These are phyloP conservation scores for Tolypocladium tropicale DNA, from an alignment of 2,329 filamentous ascomycete genomes.

Conservation along the genomic window DNA sequence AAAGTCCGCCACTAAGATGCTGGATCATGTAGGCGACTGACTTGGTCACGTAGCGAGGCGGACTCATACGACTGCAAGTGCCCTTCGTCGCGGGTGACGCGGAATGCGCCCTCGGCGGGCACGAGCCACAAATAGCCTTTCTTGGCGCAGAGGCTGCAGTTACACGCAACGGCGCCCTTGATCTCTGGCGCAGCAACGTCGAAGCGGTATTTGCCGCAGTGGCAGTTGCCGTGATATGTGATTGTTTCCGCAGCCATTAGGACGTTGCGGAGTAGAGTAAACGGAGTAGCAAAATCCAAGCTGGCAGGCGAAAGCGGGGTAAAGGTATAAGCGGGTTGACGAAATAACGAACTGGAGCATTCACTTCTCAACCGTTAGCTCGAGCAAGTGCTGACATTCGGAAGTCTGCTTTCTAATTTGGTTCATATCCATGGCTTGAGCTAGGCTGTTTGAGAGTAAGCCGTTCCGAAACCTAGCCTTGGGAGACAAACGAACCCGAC, in stretches of 20 bases:
- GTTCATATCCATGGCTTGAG: background rate
- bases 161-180: slow-evolving; percentile 7
- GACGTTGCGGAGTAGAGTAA: background rate
- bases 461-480: too few relatives aligned
- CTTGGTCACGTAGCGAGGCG: background rate
- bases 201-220: slow-evolving; percentile 18
- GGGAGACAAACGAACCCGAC: too few relatives aligned
- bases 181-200: slow-evolving; percentile 7
- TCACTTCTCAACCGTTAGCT: background rate
- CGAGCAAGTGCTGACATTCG: background rate
- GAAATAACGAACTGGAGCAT: background rate
- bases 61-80: background rate
- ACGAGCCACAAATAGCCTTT: slow-evolving; percentile 18
- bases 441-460: background rate
- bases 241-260: background rate
- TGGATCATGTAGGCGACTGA: background rate
- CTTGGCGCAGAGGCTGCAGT: slow-evolving; percentile 15
- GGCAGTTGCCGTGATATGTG: slow-evolving; percentile 15
- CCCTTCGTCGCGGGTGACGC: slow-evolving; percentile 6
- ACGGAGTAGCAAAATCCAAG: background rate
- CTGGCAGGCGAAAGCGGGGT: background rate
- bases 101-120: slow-evolving; percentile 2
- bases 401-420: background rate
- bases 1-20: background rate
- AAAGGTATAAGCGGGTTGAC: background rate